Evolutionary conservation across 2,329 filamentous ascomycete genomes (phyloP), one percentile per base, ranked within the genome.

Genomic region (Pezicula neosporulosa): DNA sequence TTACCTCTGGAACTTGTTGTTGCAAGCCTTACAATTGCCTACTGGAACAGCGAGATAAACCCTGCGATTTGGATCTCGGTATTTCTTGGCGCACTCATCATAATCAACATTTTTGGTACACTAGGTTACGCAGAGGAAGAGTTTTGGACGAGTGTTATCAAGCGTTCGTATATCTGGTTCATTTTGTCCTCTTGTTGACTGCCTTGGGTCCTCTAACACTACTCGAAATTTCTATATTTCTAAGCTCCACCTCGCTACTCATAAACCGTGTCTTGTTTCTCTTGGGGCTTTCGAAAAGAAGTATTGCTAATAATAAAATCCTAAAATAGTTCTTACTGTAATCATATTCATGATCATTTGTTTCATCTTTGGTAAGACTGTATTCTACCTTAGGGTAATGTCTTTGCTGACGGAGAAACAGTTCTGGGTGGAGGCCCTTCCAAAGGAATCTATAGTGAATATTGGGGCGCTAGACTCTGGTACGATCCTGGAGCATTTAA

Each of bases 81-180:
- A 43, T 97, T 97, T 70, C 81, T 94, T 55, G 56, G 83, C n/a
- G 61, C 86, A 49, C 92, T 96, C 60, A 77, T 94, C 41, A 62
- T 70, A 24, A 95, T 97, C 72, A 96, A 97, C 66, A 69, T 96
- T 56, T 95, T 93, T 61, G 91, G 91, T 51, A 87, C 97, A 57
- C 88, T 87, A 62, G 89, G 87, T 27, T 96, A 95, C 60, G 91
- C 90, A 65, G 90, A 96, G 68, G 90, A 90, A n/a, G 90, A 96
- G 63, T 96, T 96, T 61, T 73, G 90, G 50, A 94, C 96, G 64
- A 89, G 89, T 39, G 82, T 90, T 50, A 76, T 97, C 72, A 97
- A 97, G 67, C 83, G 21, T 21, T 21, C 21, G 21, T 21, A 21
- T 3, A 21, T 5, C 21, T 5, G 21, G 21, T 21, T 21, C 21